Conservation (phyloP, 2,329 filamentous ascomycete genomes). For the Pseudonectria buxi region DNA sequence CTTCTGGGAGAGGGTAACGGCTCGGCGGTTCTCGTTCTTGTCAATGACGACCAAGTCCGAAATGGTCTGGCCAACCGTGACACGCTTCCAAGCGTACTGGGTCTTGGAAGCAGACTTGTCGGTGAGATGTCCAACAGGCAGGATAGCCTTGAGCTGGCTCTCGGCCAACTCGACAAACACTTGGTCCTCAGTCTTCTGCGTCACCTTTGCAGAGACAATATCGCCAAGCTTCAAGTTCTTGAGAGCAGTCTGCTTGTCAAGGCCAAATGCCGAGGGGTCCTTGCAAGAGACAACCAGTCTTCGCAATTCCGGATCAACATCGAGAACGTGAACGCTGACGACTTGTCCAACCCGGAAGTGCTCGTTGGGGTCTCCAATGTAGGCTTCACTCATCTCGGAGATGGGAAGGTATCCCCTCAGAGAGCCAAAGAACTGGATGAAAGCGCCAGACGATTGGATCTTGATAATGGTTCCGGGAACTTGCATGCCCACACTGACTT, state of each 20-base stretch:
- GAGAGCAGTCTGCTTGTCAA: slow-evolving; percentile 69
- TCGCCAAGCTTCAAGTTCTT: slow-evolving; percentile 67
- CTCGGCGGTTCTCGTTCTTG: slow-evolving; percentile 70
- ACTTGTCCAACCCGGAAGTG: slow-evolving; percentile 91
- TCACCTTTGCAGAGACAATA: slow-evolving; percentile 69
- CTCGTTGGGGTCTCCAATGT: slow-evolving; percentile 78
- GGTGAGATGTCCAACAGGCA: slow-evolving; percentile 72
- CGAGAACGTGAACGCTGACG: slow-evolving; percentile 81
- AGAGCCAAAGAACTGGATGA: slow-evolving; percentile 85
- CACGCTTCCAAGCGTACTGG: slow-evolving; percentile 67
- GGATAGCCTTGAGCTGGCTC: slow-evolving; percentile 67
- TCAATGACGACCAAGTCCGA: slow-evolving; percentile 79
- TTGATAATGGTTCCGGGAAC: slow-evolving; percentile 83
- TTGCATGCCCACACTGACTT: slow-evolving; percentile 66
- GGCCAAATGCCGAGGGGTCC: slow-evolving; percentile 69
- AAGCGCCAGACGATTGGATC: slow-evolving; percentile 69
- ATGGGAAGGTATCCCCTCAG: slow-evolving; percentile 84
- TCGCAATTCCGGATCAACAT: slow-evolving; percentile 62
- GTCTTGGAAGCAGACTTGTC: slow-evolving; percentile 80
- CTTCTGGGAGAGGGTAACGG: slow-evolving; percentile 75
- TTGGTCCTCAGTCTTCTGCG: slow-evolving; percentile 73
- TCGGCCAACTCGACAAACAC: slow-evolving; percentile 69
- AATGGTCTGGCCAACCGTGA: slow-evolving; percentile 77
- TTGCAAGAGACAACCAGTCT: slow-evolving; percentile 89
- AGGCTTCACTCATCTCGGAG: slow-evolving; percentile 96